Conservation (phyloP, 108 stramenopile species). For the Fragilariopsis cylindrus region DNA sequence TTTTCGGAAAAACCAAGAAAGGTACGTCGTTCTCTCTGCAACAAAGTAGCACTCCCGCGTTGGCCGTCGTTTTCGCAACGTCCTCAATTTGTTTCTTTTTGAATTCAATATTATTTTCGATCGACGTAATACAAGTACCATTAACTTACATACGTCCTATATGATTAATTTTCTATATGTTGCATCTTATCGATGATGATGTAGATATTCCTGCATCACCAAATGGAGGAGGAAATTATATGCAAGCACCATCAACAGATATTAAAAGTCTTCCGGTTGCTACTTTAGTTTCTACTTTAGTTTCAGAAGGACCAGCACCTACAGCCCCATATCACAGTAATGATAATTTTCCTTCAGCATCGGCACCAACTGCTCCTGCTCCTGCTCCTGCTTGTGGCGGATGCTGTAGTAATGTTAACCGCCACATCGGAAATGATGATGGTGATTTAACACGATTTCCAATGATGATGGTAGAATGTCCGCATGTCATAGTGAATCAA, state of each 20-base stretch:
- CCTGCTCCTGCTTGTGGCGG: neutral
- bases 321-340: neutral
- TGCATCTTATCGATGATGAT: no score
- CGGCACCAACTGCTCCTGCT: neutral
- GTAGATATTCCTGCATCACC: neutral
- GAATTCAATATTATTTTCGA: neutral
- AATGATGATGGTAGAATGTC: slow-evolving; percentile 26
- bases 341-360: neutral
- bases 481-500: slow-evolving; percentile 31
- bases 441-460: slow-evolving; percentile 9
- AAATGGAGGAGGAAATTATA: neutral
- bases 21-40: neutral
- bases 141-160: neutral
- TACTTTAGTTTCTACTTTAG: neutral
- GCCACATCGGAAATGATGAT: neutral
- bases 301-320: neutral
- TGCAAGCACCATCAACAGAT: neutral
- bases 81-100: neutral
- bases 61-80: neutral
- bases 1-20: neutral
- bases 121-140: neutral
- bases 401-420: neutral
- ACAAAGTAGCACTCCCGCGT: neutral
- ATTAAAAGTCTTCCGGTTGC: neutral
- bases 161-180: neutral